Base-by-base conservation (phyloP, 257 asterid species). In the Handroanthus guayacan region DNA sequence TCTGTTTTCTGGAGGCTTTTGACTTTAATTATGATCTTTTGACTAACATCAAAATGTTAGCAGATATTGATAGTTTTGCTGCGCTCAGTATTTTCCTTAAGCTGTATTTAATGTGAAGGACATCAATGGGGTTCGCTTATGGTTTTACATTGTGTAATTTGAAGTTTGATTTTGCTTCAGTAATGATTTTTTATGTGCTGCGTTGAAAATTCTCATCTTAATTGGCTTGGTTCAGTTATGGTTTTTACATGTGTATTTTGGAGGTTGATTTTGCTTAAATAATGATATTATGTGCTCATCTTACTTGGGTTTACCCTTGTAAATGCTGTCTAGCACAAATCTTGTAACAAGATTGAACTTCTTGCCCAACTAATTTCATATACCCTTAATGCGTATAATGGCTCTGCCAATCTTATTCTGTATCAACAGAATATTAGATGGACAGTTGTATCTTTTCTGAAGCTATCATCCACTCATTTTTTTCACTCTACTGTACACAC, bases 321-420 rank as follows among this genome's bases (percentile, higher is more conserved):
- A 61, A 12, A 69, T 17, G 20, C 50, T 0, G 37, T 65, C 57
- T 34, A 69, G 7, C 45, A 20, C 37, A 77, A 37, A 55, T 64
- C 57, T 38, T 67, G 14, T 20, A 37, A 25, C 60, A 20, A 13
- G 77, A 41, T 77, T 41, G n/a, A 48, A 16, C 36, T 56, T 57
- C 55, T 47, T 9, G 8, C 17, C 45, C 62, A 45, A 36, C 17
- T 25, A 13, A 13, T 66, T 25, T 56, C 43, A 44, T 43, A 3
- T 11, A 16, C n/a, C 39, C 36, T 43, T 56, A 14, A 54, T 5
- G 1, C 54, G 10, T 39, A 75, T 65, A 67, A 54, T 67, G 58
- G 44, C 62, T 67, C 56, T 67, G 67, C 51, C 60, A 56, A 57
- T 76, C 34, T 62, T 60, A 69, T 60, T 38, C 4, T 62, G 55